A percentile compares a stretch with the other conserved stretches of the same genome.
Conservation (phyloP, 1,284 basidiomycete genomes). For the Trametes versicolor region DNA sequence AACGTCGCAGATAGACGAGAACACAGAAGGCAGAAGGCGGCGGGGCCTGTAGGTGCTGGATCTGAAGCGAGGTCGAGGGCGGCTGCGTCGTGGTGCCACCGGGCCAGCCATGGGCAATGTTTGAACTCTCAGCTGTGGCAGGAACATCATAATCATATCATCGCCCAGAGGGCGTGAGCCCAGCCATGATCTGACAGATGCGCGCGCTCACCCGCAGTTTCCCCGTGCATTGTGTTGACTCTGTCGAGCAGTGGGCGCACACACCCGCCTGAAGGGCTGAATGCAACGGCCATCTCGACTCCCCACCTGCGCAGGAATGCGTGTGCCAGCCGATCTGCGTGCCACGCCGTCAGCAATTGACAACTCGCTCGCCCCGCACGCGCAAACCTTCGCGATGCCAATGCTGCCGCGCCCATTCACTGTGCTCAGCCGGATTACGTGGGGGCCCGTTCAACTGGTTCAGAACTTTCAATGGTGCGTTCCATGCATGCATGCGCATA, state of each 20-base stretch:
- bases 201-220: constrained; percentile 15
- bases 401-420: constrained; percentile 2
- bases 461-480: no score
- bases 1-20: constrained; percentile 9
- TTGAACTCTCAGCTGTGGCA: neutral
- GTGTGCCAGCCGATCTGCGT: neutral
- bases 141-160: constrained; percentile 17
- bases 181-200: constrained; percentile 8
- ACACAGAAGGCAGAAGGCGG: constrained; percentile 23
- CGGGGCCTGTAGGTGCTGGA: constrained; percentile 12
- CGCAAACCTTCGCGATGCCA: constrained; percentile 9
- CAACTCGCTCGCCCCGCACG: neutral
- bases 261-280: neutral
- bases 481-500: no score
- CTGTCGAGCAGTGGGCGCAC: neutral
- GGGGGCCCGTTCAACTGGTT: no score
- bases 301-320: neutral
- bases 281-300: neutral
- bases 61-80: neutral
- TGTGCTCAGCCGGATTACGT: constrained; percentile 12
- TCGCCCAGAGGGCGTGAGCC: constrained; percentile 5
- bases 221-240: constrained; percentile 9
- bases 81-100: neutral
- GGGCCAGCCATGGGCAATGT: no score
- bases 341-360: constrained; percentile 7